Base-by-base conservation (phyloP, 1,139 yeast genomes). In the Diutina sp. region DNA sequence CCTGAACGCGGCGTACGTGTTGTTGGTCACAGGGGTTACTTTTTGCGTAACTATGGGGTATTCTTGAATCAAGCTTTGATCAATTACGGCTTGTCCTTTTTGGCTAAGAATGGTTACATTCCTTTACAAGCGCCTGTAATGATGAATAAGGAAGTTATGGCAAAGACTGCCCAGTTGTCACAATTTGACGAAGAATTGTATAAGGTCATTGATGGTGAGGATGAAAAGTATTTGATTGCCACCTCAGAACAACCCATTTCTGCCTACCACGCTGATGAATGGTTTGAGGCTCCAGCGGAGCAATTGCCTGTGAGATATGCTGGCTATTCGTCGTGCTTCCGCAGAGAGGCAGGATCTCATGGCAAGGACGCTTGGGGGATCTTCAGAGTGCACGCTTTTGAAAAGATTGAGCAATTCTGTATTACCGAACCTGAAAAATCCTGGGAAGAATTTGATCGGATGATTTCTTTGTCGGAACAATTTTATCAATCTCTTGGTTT, bases 361-460 rank as follows among this genome's bases (percentile, higher is more conserved):
- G 99, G 99, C 72, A 93, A 93, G 74, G 99, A 93, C 69, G 99
- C 99, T 54, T 95, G 99, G 99, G 99, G 99, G 74, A 91, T 95
- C 64, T 93, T 93, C 84, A 86, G 99, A 75, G 99, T 93, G 59
- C 99, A 93, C 70, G 96, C 96, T 58, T 93, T 93, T 68, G 99
- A 95, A 76, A 93, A 93, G 77, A 90, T 93, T 67, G 99, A 93
- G 77, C 99, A 95, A 75, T 93, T 91, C 69, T 87, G 88, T 63
- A 73, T 93, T 66, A 86, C 98, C 58, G 99, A 93, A 77, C 99
- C 99, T 59, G 99, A 91, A 71, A 90, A 91, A 69, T 91, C 98
- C 6, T 93, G 98, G 99, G 84, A 81, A 60, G 98, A 91, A 79
- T 93, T 95, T 66, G 97, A 93, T 70, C 83, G 87, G 70, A 93